Evolutionary conservation across 225 moss, liverwort and hornwort genomes (phyloP), one percentile per base, ranked within the genome.

Genomic region (Takakia lepidozioides): DNA sequence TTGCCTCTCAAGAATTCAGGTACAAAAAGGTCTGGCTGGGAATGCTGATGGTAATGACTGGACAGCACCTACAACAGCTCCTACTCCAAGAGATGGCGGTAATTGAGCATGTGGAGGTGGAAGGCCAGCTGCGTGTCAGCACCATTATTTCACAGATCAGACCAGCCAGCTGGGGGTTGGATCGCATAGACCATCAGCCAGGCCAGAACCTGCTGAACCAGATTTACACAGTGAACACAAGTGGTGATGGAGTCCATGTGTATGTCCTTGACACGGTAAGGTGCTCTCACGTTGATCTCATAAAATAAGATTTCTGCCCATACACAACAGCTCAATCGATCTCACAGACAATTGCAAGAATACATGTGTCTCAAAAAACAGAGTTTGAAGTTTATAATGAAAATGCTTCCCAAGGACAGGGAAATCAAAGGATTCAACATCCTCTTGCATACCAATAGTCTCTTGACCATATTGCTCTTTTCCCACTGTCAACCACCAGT

Each of bases 221-320:
- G 10, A 28, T 95, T 0, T 95, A 82, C 36, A 57, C 83, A 0
- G 76, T 86, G 8, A 51, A 70, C 60, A 61, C 49, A 51, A 76
- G 78, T 43, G 93, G 93, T 38, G 81, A 6, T 9, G 82, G 76
- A 24, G 86, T 86, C 39, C 93, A 95, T 30, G 57, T 84, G 8
- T 95, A 95, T n/a, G 5, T 95, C 25, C 53, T 95, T n/a, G 93
- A 95, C 44, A 95, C 93, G 29, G 89, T 95, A 84, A n/a, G n/a
- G n/a, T n/a, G n/a, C 57, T 56, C 29, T n/a, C n/a, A n/a, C n/a
- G n/a, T n/a, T n/a, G 3, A 67, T 26, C n/a, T 52, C 2, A n/a
- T 42, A 7, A 32, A n/a, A n/a, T n/a, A n/a, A n/a, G n/a, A n/a
- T n/a, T n/a, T n/a, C n/a, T n/a, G n/a, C n/a, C n/a, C n/a, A n/a